Base-by-base conservation (phyloP, 345 rosid genomes). In the Gossypium anomalum region DNA sequence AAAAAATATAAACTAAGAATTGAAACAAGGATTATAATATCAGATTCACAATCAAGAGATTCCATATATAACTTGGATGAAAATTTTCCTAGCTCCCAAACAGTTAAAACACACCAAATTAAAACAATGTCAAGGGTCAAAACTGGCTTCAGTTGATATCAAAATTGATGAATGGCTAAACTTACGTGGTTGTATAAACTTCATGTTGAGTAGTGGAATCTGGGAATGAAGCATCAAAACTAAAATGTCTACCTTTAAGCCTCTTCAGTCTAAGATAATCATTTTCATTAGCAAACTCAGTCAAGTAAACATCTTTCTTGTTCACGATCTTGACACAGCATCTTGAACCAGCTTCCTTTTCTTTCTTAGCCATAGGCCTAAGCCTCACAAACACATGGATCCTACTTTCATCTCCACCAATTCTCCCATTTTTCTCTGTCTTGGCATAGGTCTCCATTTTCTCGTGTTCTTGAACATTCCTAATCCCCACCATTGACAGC, bases 331-430 rank as follows among this genome's bases (percentile, higher is more conserved):
- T 89, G 48, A 92, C 97, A 68, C 98, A 92, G 47, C 97, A 86
- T 55, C 92, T 66, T 44, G 90, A 83, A 4, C 94, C 97, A 0
- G 82, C 89, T 77, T 94, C 98, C 82, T 78, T 94, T 83, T 94
- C 98, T 85, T 88, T 92, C 86, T 81, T 92, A 43, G 86, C 86
- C 94, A 94, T 88, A 2, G 98, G 98, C 87, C 98, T 88, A 71
- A 94, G 91, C 89, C 98, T 87, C 55, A 90, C 97, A 79, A 90
- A 92, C 85, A 94, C 97, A 22, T 82, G 82, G 81, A 94, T 94
- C 74, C 94, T 70, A 68, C 91, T 86, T 20, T 67, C 80, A 66
- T 75, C 70, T 23, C 71, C 71, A 48, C 71, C 75, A n/a, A 73
- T 57, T 29, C 70, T 69, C 34, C 76, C 86, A 44, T 16, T 27